These are phyloP conservation scores for Sechiopsis laciniata DNA, from an alignment of 306 rosid species.

Conservation along the genomic window DNA sequence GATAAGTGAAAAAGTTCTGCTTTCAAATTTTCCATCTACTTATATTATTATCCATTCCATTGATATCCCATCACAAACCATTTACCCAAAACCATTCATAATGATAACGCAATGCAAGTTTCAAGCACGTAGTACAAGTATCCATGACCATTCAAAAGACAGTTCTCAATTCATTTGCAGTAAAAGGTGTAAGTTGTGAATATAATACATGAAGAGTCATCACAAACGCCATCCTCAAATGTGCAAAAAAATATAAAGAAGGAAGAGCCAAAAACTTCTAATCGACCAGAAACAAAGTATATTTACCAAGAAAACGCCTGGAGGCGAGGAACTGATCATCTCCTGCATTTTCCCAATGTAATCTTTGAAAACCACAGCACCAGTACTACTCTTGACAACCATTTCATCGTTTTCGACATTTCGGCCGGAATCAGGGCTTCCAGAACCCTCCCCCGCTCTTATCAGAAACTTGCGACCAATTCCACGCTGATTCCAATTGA, in stretches of 20 bases:
- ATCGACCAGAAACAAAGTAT: background rate
- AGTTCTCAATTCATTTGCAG: background rate
- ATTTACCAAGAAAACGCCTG: slow-evolving; percentile 33
- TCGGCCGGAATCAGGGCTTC: slow-evolving; percentile 21
- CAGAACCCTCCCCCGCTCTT: slow-evolving; percentile 32
- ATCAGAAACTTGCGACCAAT: slow-evolving; percentile 13
- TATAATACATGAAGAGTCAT: background rate
- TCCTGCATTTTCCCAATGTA: slow-evolving; percentile 29
- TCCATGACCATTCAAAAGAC: background rate
- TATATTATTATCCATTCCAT: too few species aligned
- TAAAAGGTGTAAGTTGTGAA: background rate
- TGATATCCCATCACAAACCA: background rate
- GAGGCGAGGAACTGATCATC: slow-evolving; percentile 31
- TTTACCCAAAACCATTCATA: background rate
- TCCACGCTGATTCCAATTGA: slow-evolving; percentile 15
- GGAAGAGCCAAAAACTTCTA: background rate
- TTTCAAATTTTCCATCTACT: too few species aligned
- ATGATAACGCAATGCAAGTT: background rate
- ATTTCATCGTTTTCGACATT: slow-evolving; percentile 19
- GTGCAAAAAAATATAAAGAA: background rate
- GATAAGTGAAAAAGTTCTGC: too few species aligned
- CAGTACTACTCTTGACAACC: slow-evolving; percentile 17
- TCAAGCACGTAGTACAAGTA: background rate
- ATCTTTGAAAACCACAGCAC: slow-evolving; percentile 24
- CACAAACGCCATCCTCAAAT: slow-evolving; percentile 2